Evolutionary conservation across 768 basidiomycete species (phyloP).

Genomic region (Gloeopeniophorella convolvens): DNA sequence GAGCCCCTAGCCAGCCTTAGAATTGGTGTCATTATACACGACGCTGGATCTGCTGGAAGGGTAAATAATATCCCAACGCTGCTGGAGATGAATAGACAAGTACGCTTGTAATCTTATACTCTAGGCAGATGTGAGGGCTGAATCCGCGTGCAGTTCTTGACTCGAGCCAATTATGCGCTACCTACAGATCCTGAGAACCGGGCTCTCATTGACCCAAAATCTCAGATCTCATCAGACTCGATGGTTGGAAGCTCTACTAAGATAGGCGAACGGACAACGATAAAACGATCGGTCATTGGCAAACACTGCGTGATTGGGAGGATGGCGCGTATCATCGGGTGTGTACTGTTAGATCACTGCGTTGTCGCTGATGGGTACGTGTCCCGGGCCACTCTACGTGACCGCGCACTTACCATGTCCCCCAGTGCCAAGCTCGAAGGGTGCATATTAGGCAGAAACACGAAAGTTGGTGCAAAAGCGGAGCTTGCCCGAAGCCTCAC

Average conservation of each 20-base stretch:
- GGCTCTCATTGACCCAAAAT: slow-evolving; percentile 68
- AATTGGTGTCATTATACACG: slow-evolving; percentile 59
- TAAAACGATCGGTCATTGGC: slow-evolving; percentile 56
- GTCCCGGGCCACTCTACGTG: not conserved
- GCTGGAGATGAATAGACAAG: slow-evolving; percentile 75
- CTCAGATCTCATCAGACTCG: slow-evolving; percentile 78
- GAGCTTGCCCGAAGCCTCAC: slow-evolving; percentile 64
- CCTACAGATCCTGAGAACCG: slow-evolving; percentile 58
- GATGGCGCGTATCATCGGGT: slow-evolving; percentile 77
- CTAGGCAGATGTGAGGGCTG: slow-evolving; percentile 9
- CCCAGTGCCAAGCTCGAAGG: slow-evolving; percentile 71
- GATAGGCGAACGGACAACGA: slow-evolving; percentile 69
- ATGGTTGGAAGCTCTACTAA: slow-evolving; percentile 79
- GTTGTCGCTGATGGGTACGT: slow-evolving; percentile 79
- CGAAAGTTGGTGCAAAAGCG: slow-evolving; percentile 63
- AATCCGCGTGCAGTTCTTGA: slow-evolving; percentile 40
- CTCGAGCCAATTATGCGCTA: slow-evolving; percentile 43
- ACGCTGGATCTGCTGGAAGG: slow-evolving; percentile 49
- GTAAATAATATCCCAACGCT: slow-evolving; percentile 74
- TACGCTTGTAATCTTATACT: slow-evolving; percentile 30
- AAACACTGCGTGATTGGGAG: slow-evolving; percentile 78
- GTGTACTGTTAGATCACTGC: slow-evolving; percentile 85
- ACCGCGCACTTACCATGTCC: slow-evolving; percentile 5
- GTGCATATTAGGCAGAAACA: slow-evolving; percentile 69
- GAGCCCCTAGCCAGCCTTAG: slow-evolving; percentile 43